Base-by-base conservation (phyloP, 768 basidiomycete genomes). In the Sarcodon aspratus region DNA sequence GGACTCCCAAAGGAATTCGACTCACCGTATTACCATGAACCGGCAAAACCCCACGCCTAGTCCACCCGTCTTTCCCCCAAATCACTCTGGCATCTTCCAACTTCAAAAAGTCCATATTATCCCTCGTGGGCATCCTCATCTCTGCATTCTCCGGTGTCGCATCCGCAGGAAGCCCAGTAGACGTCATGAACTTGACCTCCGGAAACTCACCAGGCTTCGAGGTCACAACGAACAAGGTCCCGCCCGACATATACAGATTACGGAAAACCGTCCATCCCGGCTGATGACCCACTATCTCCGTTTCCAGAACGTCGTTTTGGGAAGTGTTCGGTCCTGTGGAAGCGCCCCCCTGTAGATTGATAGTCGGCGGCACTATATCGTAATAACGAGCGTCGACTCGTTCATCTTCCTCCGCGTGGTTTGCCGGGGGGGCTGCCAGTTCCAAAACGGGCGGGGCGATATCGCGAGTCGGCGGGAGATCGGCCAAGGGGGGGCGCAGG, bases 231-330 rank as follows among this genome's bases (percentile, higher is more conserved):
- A 75, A 80, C 42, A 91, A 72, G 0, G 88, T 90, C 7, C 85
- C 86, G 53, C 90, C 84, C 43, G 80, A 76, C 78, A 91, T 74
- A 73, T 94, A 94, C 6, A 94, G 60, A 60, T 91, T 80, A 27
- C 74, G 74, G 63, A 88, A 89, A 33, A 90, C 64, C 0, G 90
- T 91, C 88, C 89, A 93, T 37, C 90, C 89, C 21, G 81, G 81
- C 6, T 80, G 80, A 48, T 86, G 85, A 18, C 76, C 70, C 10
- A 79, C 61, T 27, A 87, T 58, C 11, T 71, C 66, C 0, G 84
- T 85, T 43, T 70, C 65, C 0, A 78, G 78, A 3, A 84, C 51
- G 12, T 54, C 52, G 45, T 53, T 27, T 27, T 27, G 21, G 21
- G 21, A 27, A 27, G 21, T 27, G 21, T 3, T 5, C 21, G 5